These are phyloP conservation scores for Lipomyces chichibuensis DNA, from an alignment of 805 yeast species.

Conservation along the genomic window DNA sequence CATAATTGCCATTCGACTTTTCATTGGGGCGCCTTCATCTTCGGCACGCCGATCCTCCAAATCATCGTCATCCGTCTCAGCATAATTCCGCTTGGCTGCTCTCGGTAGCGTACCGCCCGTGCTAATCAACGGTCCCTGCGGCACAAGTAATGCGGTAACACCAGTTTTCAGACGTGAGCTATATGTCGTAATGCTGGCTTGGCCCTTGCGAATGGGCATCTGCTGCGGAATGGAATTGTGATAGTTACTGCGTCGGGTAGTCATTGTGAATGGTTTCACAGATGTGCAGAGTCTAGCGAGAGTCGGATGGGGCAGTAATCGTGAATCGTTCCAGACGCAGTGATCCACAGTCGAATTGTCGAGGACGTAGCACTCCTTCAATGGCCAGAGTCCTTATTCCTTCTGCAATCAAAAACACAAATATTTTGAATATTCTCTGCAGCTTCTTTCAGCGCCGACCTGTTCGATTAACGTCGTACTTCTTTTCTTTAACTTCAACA, in stretches of 20 bases:
- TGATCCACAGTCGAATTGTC: not conserved
- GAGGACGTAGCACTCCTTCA: not conserved
- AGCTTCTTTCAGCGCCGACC: not conserved
- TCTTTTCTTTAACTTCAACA: too few species aligned
- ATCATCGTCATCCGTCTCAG: conserved; percentile 34
- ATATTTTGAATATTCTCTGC: not conserved
- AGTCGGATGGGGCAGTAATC: not conserved
- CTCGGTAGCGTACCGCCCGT: conserved; percentile 31
- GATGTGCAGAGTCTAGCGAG: not conserved
- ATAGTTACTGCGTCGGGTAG: not conserved
- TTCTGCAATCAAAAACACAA: not conserved
- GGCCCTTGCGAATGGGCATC: conserved; percentile 22
- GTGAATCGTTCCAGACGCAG: not conserved
- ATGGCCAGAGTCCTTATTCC: not conserved
- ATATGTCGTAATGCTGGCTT: conserved; percentile 33
- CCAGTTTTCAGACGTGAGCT: conserved; percentile 33
- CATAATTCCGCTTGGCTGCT: conserved; percentile 30
- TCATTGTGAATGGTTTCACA: not conserved
- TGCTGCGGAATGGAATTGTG: not conserved
- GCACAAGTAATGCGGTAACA: conserved; percentile 31
- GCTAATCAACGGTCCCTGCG: conserved; percentile 31
- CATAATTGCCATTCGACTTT: conserved; percentile 27
- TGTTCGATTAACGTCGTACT: not conserved
- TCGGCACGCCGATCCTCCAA: conserved; percentile 15
- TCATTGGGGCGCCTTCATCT: conserved; percentile 8